Conservation (phyloP, 2,329 filamentous ascomycete genomes). For the Venturia oleaginea region DNA sequence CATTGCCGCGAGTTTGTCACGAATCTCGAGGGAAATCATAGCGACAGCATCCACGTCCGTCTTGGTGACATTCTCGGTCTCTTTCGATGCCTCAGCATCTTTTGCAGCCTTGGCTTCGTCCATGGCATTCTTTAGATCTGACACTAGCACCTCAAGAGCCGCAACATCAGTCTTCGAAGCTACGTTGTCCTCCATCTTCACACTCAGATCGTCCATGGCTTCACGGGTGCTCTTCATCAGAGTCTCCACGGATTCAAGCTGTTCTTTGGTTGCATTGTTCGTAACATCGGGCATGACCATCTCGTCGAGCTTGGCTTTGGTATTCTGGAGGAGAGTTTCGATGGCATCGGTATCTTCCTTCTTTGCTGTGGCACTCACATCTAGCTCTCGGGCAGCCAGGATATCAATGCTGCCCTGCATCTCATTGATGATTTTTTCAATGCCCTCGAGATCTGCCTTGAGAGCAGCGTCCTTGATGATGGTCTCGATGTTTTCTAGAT, state of each 20-base stretch:
- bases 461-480: constrained; percentile 33
- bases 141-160: constrained; percentile 66
- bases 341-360: constrained; percentile 86
- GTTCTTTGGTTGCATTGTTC: constrained; percentile 54
- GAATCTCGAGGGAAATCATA: constrained; percentile 75
- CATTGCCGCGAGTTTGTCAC: constrained; percentile 65
- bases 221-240: constrained; percentile 70
- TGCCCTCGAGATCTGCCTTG: constrained; percentile 43
- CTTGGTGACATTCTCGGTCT: constrained; percentile 59
- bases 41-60: constrained; percentile 73
- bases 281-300: constrained; percentile 58
- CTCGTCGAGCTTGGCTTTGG: constrained; percentile 80
- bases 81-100: constrained; percentile 34
- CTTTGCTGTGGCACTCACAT: constrained; percentile 47
- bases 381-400: constrained; percentile 33
- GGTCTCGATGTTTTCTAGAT: constrained; percentile 39
- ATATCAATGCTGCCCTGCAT: constrained; percentile 52
- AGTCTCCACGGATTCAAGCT: constrained; percentile 53
- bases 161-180: constrained; percentile 72
- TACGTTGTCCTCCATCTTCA: constrained; percentile 57
- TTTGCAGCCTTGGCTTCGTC: constrained; percentile 52
- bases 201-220: constrained; percentile 55
- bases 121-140: constrained; percentile 64
- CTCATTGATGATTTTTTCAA: constrained; percentile 41
- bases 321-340: constrained; percentile 81